Conservation (phyloP, 2,329 filamentous ascomycete genomes). For the Alternaria rosae region DNA sequence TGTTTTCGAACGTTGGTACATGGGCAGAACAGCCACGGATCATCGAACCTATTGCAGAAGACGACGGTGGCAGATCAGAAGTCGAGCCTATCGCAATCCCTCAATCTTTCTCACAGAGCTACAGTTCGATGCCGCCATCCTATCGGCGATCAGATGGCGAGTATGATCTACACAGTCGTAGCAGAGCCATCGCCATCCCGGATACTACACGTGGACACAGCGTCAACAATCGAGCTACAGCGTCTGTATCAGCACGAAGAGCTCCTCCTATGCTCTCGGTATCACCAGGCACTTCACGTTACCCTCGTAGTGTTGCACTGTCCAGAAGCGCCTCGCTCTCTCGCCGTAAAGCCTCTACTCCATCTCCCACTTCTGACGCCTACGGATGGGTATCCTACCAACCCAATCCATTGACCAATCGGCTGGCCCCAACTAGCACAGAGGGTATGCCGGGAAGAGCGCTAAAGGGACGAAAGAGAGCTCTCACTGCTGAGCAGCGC, state of each 20-base stretch:
- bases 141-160: slow-evolving; percentile 18
- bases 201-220: slow-evolving; percentile 24
- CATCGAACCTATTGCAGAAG: slow-evolving; percentile 40
- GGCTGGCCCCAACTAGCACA: slow-evolving; percentile 38
- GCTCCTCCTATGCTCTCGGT: slow-evolving; percentile 36
- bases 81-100: slow-evolving; percentile 42
- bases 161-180: slow-evolving; percentile 20
- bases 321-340: slow-evolving; percentile 39
- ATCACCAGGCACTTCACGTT: slow-evolving; percentile 33
- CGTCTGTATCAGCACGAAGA: slow-evolving; percentile 22
- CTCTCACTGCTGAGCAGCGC: slow-evolving; percentile 44
- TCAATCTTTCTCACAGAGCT: slow-evolving; percentile 25
- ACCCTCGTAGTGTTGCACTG: slow-evolving; percentile 29
- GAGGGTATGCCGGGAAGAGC: slow-evolving; percentile 38
- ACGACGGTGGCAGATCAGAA: slow-evolving; percentile 28
- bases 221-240: slow-evolving; percentile 16
- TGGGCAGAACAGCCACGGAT: slow-evolving; percentile 40
- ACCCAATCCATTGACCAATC: slow-evolving; percentile 40
- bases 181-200: slow-evolving; percentile 41
- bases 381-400: slow-evolving; percentile 47
- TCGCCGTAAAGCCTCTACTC: slow-evolving; percentile 31
- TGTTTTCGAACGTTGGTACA: slow-evolving; percentile 36
- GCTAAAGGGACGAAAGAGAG: slow-evolving; percentile 42
- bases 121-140: slow-evolving; percentile 20
- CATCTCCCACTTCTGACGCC: slow-evolving; percentile 41